Evolutionary conservation across 208 protist genomes (phyloP), one percentile per base, ranked within the genome.

Genomic region (Balamuthia mandrillaris): DNA sequence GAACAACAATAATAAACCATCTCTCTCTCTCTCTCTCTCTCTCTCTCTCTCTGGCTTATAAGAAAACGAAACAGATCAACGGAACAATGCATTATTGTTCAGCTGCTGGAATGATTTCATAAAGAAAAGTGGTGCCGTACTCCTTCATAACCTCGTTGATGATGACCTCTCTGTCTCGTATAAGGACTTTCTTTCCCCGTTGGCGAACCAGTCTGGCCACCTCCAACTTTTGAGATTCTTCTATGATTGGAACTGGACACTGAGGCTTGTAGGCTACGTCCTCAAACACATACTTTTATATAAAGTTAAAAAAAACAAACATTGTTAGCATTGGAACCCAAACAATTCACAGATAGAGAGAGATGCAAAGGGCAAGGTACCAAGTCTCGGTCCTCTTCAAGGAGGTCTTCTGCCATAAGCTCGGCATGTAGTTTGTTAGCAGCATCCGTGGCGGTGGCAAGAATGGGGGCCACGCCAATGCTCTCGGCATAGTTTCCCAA

Each of bases 161-260:
- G 33, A 90, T 85, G 6, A 60, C 68, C 24, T 72, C 18, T 21
- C 86, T 33, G 37, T 90, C 87, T 9, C 81, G 51, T 9, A 90
- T 90, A 39, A 81, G 24, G 2, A 92, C 90, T n/a, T 52, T 92
- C 29, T 88, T 89, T 39, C 90, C 88, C 10, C 10, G 31, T 9
- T 90, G 61, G 49, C 79, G 88, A 5, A 93, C 54, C 5, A 51
- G 35, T 10, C 49, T 41, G 7, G 90, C 90, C 58, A 93, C 87
- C 44, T 84, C 51, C 1, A 93, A 54, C 70, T 91, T 91, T 16
- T 88, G 86, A 27, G 86, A 91, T 61, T 93, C 85, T 78, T 93
- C 90, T 29, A 91, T 90, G 45, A 93, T 93, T 31, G 87, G 85
- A 10, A 92, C 90, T 18, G 88, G 86, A 42, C 88, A 90, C 39